phyloP scores from a whole-genome alignment of 1,284 basidiomycete genomes.

The Heterobasidion occidentale region DNA sequence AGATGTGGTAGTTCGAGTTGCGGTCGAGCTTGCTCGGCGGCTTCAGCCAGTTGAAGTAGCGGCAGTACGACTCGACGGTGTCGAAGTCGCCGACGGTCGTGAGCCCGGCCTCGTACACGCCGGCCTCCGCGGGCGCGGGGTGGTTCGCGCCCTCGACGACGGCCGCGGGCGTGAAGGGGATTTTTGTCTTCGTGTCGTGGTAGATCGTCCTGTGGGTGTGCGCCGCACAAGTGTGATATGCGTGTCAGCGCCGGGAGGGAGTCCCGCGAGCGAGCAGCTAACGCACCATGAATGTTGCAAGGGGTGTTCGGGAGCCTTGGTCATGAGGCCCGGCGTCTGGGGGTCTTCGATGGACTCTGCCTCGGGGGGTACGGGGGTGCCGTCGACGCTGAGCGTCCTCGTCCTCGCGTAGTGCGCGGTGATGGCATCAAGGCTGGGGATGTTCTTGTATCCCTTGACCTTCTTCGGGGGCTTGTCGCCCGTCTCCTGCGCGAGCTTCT shows the following conservation, averaged over 20 bases:
- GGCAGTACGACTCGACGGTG: conserved; percentile 86
- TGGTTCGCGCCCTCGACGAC: conserved; percentile 28
- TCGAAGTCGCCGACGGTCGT: conserved; percentile 75
- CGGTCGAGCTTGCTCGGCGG: conserved; percentile 82
- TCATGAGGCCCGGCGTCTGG: conserved; percentile 65
- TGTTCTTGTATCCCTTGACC: conserved; percentile 75
- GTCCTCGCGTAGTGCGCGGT: conserved; percentile 65
- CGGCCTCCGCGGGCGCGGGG: conserved; percentile 43
- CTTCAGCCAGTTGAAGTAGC: conserved; percentile 93
- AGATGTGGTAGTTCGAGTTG: conserved; percentile 90
- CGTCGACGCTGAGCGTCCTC: conserved; percentile 63
- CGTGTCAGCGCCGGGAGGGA: background rate
- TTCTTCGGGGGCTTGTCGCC: conserved; percentile 26
- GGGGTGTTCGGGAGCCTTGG: conserved; percentile 76
- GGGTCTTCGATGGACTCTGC: conserved; percentile 70
- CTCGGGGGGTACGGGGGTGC: conserved; percentile 63
- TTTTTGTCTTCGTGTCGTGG: conserved; percentile 79
- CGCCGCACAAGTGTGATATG: background rate
- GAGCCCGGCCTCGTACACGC: conserved; percentile 70
- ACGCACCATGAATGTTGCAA: conserved; percentile 77
- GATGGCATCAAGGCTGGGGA: conserved; percentile 76
- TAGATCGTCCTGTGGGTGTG: conserved; percentile 65
- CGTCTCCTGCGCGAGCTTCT: conserved; percentile 48
- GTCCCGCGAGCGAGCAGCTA: background rate
- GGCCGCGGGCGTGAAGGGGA: conserved; percentile 40